Evolutionary conservation across 805 yeast species (phyloP), one percentile per base, ranked within the genome.

Genomic region (Lipomyces orientalis): DNA sequence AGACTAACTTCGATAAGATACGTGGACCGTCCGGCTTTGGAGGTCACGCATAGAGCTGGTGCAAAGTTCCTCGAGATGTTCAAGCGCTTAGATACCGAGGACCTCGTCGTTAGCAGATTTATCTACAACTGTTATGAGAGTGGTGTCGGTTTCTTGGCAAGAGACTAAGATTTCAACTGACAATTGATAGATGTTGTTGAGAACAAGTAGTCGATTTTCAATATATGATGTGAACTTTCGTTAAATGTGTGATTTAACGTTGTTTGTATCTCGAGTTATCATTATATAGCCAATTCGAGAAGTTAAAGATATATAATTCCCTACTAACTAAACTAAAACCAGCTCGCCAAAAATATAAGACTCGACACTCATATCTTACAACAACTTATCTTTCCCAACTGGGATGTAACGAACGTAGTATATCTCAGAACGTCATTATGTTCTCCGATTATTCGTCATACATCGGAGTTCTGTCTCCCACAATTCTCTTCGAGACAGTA

Each of bases 121-220:
- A 39, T 66, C 33, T 22, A 31, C 51, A 46, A 37, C 33, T 22
- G 61, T 51, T 19, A 31, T 16, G 70, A 65, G 46, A 31, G 60
- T 35, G 71, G 66, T 31, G 60, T 67, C 33, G 71, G 71, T 22
- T 67, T 66, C 71, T 37, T 67, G 37, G 64, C 29, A 33, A 51
- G 68, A 22, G 64, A 52, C 34, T 66, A 66, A 51, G 19, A 9
- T 10, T 16, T 5, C 4, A n/a, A 43, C 10, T 16, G 16, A 43
- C 22, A 37, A 6, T 37, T 37, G 14, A 37, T 37, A 6, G 29
- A 37, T n/a, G n/a, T n/a, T n/a, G n/a, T n/a, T n/a, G n/a, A n/a
- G n/a, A n/a, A n/a, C n/a, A n/a, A n/a, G n/a, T n/a, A n/a, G n/a
- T n/a, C 29, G 29, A 25, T 25, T 25, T 25, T 25, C 29, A 25